Conservation (phyloP, 768 basidiomycete genomes). For the Nevesoporus exiguus region DNA sequence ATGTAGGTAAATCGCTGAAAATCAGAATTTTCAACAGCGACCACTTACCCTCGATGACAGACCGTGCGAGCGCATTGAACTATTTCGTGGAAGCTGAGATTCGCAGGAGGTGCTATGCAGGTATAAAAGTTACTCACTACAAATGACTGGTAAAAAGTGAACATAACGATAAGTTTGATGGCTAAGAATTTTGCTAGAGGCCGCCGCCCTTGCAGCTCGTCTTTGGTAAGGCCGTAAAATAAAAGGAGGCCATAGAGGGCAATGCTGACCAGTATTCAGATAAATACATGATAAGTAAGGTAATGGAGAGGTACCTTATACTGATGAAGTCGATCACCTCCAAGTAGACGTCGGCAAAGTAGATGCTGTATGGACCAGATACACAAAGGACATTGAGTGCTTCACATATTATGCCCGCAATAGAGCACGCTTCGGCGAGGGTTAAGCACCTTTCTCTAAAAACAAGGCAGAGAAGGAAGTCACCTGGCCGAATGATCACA, state of each 20-base stretch:
- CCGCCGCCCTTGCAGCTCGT: slow-evolving; percentile 71
- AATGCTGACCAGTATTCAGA: slow-evolving; percentile 42
- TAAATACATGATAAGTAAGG: background rate
- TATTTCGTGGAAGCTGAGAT: slow-evolving; percentile 26
- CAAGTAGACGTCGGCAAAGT: slow-evolving; percentile 68
- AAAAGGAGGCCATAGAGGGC: slow-evolving; percentile 84
- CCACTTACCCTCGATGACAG: slow-evolving; percentile 61
- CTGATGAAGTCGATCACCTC: slow-evolving; percentile 74
- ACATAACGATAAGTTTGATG: slow-evolving; percentile 86
- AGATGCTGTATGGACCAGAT: slow-evolving; percentile 51
- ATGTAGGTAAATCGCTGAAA: background rate
- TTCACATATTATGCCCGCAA: slow-evolving; percentile 79
- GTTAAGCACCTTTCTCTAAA: slow-evolving; percentile 5
- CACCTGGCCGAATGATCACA: slow-evolving; percentile 64
- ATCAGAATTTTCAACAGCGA: background rate
- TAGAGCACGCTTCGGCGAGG: slow-evolving; percentile 36
- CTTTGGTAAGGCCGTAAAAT: slow-evolving; percentile 78
- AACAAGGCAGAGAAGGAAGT: background rate
- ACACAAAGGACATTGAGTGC: slow-evolving; percentile 66
- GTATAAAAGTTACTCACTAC: slow-evolving; percentile 43
- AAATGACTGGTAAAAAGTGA: slow-evolving; percentile 85
- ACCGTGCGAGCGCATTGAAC: slow-evolving; percentile 64
- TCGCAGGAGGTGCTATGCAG: background rate
- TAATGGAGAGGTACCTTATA: slow-evolving; percentile 54
- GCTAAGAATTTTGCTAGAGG: slow-evolving; percentile 83